A percentile compares a stretch with the other conserved stretches of the same genome.
phyloP scores from a whole-genome alignment of 192 early-diverging fungal genomes.

The Rhizoclosmatium globosum region DNA sequence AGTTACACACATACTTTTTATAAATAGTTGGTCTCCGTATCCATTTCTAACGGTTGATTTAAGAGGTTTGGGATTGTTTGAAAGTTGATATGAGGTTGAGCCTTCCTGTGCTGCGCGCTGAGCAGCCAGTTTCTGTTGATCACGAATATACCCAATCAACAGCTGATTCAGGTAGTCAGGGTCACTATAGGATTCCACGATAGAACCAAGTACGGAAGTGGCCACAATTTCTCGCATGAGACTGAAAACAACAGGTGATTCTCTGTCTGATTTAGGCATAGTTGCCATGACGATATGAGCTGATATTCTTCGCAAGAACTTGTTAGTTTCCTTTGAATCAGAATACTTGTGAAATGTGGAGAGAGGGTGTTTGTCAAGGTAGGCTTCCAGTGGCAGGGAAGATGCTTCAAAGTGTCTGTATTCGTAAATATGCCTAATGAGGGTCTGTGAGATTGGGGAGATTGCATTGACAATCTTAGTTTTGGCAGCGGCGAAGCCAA shows the following conservation, averaged over 20 bases:
- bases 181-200: slow-evolving; percentile 50
- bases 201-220: slow-evolving; percentile 51
- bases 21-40: slow-evolving; percentile 31
- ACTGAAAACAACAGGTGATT: slow-evolving; percentile 46
- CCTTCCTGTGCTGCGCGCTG: neutral
- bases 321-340: slow-evolving; percentile 18
- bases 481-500: slow-evolving; percentile 32
- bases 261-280: slow-evolving; percentile 46
- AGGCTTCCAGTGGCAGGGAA: slow-evolving; percentile 41
- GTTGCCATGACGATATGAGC: slow-evolving; percentile 41
- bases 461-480: slow-evolving; percentile 31
- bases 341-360: slow-evolving; percentile 42
- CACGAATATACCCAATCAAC: slow-evolving; percentile 41
- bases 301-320: slow-evolving; percentile 42
- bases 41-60: slow-evolving; percentile 30
- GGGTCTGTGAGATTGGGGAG: slow-evolving; percentile 41
- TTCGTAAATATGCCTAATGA: slow-evolving; percentile 51
- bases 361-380: slow-evolving; percentile 32
- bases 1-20: slow-evolving; percentile 37
- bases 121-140: slow-evolving; percentile 9
- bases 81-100: no score
- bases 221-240: slow-evolving; percentile 56
- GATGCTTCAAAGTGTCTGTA: slow-evolving; percentile 46
- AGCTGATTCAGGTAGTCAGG: slow-evolving; percentile 49
- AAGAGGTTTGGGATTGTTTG: neutral